These are phyloP conservation scores for Neopestalotiopsis clavispora DNA, from an alignment of 2,329 filamentous ascomycete species.

Conservation along the genomic window DNA sequence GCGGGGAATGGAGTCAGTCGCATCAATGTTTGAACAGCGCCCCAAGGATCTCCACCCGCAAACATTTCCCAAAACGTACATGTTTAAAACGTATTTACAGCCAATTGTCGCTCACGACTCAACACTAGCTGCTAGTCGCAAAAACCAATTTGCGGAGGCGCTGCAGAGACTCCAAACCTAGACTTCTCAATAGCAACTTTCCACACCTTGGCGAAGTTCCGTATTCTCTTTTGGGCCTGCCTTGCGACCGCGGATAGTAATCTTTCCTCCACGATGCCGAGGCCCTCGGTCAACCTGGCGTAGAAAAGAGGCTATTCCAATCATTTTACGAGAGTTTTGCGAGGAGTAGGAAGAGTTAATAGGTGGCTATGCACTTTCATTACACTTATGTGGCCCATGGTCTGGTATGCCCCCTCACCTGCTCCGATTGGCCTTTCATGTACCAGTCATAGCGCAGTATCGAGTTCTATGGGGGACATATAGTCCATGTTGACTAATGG, in stretches of 20 bases:
- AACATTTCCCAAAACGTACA: constrained; percentile 3
- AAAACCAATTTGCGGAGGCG: background rate
- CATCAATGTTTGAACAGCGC: background rate
- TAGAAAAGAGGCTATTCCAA: too few relatives aligned
- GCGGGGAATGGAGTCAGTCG: background rate
- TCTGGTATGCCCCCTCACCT: too few relatives aligned
- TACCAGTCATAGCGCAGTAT: too few relatives aligned
- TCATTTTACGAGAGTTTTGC: too few relatives aligned
- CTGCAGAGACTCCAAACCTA: background rate
- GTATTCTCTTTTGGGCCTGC: background rate
- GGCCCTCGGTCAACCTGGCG: background rate
- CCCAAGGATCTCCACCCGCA: background rate
- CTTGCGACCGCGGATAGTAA: background rate
- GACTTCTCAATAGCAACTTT: background rate
- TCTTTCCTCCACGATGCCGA: background rate
- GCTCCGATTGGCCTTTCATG: too few relatives aligned
- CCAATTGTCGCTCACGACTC: background rate
- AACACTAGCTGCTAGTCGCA: background rate
- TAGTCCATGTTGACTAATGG: too few relatives aligned
- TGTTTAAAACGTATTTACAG: background rate
- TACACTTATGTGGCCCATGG: too few relatives aligned
- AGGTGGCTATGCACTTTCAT: too few relatives aligned
- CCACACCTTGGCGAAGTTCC: background rate
- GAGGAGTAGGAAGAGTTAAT: too few relatives aligned
- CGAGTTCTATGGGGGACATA: too few relatives aligned